These are phyloP conservation scores for Zasmidium angulare DNA, from an alignment of 2,329 filamentous ascomycete species.

Conservation along the genomic window DNA sequence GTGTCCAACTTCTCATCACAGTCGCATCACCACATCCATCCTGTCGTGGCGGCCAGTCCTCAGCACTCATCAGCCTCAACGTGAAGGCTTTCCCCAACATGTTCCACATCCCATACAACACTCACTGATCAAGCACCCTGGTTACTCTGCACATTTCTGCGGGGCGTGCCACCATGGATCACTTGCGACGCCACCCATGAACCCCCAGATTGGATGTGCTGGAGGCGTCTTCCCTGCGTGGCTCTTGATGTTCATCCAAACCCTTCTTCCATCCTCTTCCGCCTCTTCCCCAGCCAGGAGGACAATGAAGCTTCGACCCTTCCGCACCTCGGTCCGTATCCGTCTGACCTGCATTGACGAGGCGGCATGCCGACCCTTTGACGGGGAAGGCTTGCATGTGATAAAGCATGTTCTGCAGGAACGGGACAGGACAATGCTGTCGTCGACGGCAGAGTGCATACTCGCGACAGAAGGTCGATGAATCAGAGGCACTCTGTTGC, in stretches of 20 bases:
- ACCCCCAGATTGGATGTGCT: neutral
- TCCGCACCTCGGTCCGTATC: neutral
- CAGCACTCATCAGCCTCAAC: no score
- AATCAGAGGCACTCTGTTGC: neutral
- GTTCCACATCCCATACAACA: neutral
- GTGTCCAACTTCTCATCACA: neutral
- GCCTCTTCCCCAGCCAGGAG: neutral
- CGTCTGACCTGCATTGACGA: neutral
- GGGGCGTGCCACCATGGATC: neutral
- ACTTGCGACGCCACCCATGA: neutral
- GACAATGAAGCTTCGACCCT: neutral
- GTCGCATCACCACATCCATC: neutral
- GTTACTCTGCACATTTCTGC: neutral
- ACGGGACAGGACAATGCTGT: neutral
- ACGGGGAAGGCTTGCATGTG: neutral
- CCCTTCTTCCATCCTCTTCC: no score
- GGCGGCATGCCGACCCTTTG: neutral
- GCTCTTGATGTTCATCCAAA: neutral
- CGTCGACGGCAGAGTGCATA: no score
- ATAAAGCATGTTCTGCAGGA: neutral
- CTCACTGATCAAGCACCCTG: neutral
- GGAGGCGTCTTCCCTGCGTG: neutral
- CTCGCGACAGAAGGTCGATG: neutral
- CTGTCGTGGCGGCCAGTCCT: no score
- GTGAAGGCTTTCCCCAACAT: neutral